These are phyloP conservation scores for Tetrahymena borealis DNA, from an alignment of 73 alveolate species.

Conservation along the genomic window DNA sequence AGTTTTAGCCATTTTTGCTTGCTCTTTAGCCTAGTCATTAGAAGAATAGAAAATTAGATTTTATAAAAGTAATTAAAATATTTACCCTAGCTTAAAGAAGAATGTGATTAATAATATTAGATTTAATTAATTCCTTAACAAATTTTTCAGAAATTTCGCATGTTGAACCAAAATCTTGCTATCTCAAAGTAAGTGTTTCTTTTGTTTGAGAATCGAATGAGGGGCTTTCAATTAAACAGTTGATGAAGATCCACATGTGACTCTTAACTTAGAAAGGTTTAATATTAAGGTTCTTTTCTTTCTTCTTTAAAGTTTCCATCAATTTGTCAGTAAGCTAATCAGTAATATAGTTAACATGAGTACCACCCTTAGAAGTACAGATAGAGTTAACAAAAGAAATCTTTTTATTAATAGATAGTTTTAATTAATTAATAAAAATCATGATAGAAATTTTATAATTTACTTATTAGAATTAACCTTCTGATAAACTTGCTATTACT, in stretches of 20 bases:
- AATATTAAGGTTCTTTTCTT: constrained; percentile 60
- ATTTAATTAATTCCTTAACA: constrained; percentile 68
- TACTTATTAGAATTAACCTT: constrained; percentile 65
- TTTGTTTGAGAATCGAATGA: constrained; percentile 98
- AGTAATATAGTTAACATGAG: constrained; percentile 96
- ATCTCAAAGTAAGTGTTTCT: constrained; percentile 95
- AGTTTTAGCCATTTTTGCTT: constrained; percentile 56
- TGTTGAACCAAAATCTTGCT: constrained; percentile 84
- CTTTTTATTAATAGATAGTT: constrained; percentile 70
- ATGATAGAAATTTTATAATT: background rate
- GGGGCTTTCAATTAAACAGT: constrained; percentile 95
- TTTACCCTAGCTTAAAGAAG: constrained; percentile 2
- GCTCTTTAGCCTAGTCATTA: constrained; percentile 71
- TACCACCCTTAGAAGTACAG: constrained; percentile 98
- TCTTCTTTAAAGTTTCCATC: constrained; percentile 63
- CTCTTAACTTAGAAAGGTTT: constrained; percentile 49
- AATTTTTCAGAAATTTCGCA: constrained; percentile 89
- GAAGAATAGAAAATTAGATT: background rate
- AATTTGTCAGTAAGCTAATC: constrained; percentile 88
- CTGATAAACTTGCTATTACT: constrained; percentile 85
- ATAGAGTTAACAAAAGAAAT: constrained; percentile 98
- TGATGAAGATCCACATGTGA: constrained; percentile 90
- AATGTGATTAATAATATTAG: constrained; percentile 14
- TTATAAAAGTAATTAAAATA: background rate
- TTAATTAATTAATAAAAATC: background rate